A percentile compares a stretch with the other conserved stretches of the same genome.
phyloP scores from a whole-genome alignment of 768 basidiomycete species.

The Rhizopogon rudus region DNA sequence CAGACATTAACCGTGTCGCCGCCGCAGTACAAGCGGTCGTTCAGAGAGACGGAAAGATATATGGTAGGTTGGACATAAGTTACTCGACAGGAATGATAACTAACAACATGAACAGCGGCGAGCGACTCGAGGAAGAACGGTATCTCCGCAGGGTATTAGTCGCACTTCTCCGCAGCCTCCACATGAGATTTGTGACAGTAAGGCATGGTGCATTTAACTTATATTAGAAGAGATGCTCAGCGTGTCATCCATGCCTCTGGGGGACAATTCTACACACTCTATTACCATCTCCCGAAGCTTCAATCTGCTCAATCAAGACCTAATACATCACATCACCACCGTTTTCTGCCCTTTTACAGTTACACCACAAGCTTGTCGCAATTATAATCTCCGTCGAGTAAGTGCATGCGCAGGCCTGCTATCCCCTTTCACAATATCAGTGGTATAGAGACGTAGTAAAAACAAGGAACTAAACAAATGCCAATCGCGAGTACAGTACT shows the following conservation, averaged over 20 bases:
- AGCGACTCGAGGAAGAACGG: slow-evolving; percentile 93
- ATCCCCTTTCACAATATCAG: not conserved
- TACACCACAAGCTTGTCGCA: no score
- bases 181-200: not conserved
- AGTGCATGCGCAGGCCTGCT: not conserved
- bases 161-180: no score
- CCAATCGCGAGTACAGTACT: not conserved
- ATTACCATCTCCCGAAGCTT: no score
- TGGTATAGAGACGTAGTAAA: not conserved
- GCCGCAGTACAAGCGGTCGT: slow-evolving; percentile 72
- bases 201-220: no score
- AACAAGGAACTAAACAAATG: not conserved
- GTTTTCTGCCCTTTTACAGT: no score
- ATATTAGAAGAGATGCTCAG: no score
- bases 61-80: slow-evolving; percentile 41
- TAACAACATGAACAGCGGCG: slow-evolving; percentile 46
- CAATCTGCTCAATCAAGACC: no score
- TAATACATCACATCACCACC: no score
- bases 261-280: no score
- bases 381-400: no score
- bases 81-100: slow-evolving; percentile 1
- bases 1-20: slow-evolving; percentile 63
- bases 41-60: slow-evolving; percentile 47
- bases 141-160: slow-evolving; percentile 80
- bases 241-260: no score